Evolutionary conservation across 495 filamentous ascomycete species (phyloP), one percentile per base, ranked within the genome.

Genomic region (Penicillium alfredii): DNA sequence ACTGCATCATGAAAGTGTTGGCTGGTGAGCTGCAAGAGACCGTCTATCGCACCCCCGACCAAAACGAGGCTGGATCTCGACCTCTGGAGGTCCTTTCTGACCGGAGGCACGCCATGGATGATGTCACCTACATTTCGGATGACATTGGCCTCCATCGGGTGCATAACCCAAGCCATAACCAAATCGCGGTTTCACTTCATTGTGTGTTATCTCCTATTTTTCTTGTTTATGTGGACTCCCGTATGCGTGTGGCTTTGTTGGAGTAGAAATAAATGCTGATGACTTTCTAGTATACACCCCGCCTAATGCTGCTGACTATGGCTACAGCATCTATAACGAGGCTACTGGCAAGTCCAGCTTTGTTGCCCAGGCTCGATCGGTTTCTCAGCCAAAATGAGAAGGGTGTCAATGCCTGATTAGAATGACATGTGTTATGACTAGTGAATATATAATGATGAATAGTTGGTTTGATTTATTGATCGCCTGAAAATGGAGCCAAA

Each of bases 111-210:
- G 31, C 32, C 13, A 56, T 72, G 42, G 73, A 82, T 37, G 68
- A 81, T 30, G 84, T 88, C 2, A 74, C 81, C 2, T 92, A 92
- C 54, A 92, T 92, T 64, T 76, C 80, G 6, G 86, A 92, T 49
- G 64, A 70, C 63, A 78, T 92, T 21, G 88, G 88, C 0, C 68
- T 95, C 16, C 88, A 95, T 57, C 73, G 76, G 4, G 81, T 95
- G 37, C 73, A 76, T 40, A 95, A 94, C 51, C 74, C 76, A 15
- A 75, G 75, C 49, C 53, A 49, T 12, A 70, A 69, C 30, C 74
- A 87, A 40, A 73, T 80, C 38, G 88, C 88, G 39, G 84, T 94
- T 31, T 90, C 86, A 20, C 61, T 95, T 30, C 88, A 95, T 59
- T 53, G 81, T 83, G 80, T 71, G 4, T 8, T 28, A 9, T 3